These are phyloP conservation scores for Physcia stellaris DNA, from an alignment of 495 filamentous ascomycete species.

Conservation along the genomic window DNA sequence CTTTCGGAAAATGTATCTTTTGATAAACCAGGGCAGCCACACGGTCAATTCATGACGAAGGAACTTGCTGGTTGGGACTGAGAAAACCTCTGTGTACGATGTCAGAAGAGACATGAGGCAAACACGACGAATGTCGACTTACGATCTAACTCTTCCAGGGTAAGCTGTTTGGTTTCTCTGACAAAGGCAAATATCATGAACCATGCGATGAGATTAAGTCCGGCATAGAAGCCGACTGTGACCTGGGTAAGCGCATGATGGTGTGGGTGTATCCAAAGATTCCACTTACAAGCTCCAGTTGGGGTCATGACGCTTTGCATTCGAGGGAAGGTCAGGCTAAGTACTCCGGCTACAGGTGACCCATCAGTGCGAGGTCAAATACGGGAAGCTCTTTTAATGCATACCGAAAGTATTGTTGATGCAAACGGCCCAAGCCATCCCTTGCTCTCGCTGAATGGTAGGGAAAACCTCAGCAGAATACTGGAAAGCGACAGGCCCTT, in stretches of 20 bases:
- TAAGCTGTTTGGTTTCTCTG: slow-evolving; percentile 35
- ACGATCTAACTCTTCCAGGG: slow-evolving; percentile 30
- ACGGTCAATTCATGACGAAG: slow-evolving; percentile 30
- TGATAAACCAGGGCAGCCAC: slow-evolving; percentile 33
- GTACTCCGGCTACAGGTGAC: slow-evolving; percentile 20
- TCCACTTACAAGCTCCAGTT: slow-evolving; percentile 31
- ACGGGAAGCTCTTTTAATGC: background rate
- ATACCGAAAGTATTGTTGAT: slow-evolving; percentile 33
- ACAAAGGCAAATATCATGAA: slow-evolving; percentile 36
- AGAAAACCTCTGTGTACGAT: slow-evolving; percentile 25
- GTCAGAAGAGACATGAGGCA: slow-evolving; percentile 15
- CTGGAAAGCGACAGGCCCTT: slow-evolving; percentile 36
- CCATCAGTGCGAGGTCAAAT: slow-evolving; percentile 5
- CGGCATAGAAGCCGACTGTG: slow-evolving; percentile 36
- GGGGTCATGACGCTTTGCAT: slow-evolving; percentile 32
- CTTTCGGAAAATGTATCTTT: slow-evolving; percentile 28
- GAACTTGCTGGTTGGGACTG: slow-evolving; percentile 34
- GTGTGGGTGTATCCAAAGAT: background rate
- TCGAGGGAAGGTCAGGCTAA: slow-evolving; percentile 37
- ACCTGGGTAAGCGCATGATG: background rate
- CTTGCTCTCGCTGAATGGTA: slow-evolving; percentile 31
- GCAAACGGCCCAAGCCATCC: slow-evolving; percentile 32
- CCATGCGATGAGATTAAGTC: slow-evolving; percentile 33
- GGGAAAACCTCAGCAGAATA: slow-evolving; percentile 41
- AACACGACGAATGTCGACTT: slow-evolving; percentile 9